A percentile compares a stretch with the other conserved stretches of the same genome.
These are phyloP conservation scores for Botryotinia calthae DNA, from an alignment of 2,329 filamentous ascomycete genomes.

Conservation along the genomic window DNA sequence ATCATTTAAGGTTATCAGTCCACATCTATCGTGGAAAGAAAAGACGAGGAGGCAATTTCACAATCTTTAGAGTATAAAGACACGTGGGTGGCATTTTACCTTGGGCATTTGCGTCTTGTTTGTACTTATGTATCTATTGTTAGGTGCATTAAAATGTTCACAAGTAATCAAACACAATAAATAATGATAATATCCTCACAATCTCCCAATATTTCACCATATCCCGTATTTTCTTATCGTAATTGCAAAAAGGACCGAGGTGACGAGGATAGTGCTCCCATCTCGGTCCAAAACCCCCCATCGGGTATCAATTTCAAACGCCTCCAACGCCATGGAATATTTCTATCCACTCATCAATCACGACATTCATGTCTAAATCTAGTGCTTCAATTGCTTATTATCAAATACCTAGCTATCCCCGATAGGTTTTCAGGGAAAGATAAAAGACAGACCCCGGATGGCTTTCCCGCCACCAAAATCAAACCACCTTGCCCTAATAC, in stretches of 20 bases:
- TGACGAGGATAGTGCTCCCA: not conserved
- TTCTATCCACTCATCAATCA: conserved; percentile 4
- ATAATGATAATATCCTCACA: not conserved
- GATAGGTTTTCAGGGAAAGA: not conserved
- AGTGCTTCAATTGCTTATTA: conserved; percentile 1
- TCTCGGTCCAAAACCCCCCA: not conserved
- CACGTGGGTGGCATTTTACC: not conserved
- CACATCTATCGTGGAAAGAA: not conserved
- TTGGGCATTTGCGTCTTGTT: not conserved
- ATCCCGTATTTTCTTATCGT: not conserved
- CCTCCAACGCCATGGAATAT: not conserved
- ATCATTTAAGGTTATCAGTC: not conserved
- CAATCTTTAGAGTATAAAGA: not conserved
- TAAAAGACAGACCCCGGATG: not conserved
- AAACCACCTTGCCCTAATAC: not conserved
- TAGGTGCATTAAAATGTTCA: not conserved
- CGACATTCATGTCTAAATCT: not conserved
- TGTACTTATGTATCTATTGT: not conserved
- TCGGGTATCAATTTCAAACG: conserved; percentile 3
- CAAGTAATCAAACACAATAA: not conserved
- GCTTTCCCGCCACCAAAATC: not conserved
- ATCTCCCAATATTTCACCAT: not conserved
- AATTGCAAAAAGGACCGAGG: conserved; percentile 4
- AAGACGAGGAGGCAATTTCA: not conserved
- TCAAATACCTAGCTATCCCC: conserved; percentile 1